Evolutionary conservation across 805 yeast species (phyloP).

Genomic region (Yamadazyma phyllophila): DNA sequence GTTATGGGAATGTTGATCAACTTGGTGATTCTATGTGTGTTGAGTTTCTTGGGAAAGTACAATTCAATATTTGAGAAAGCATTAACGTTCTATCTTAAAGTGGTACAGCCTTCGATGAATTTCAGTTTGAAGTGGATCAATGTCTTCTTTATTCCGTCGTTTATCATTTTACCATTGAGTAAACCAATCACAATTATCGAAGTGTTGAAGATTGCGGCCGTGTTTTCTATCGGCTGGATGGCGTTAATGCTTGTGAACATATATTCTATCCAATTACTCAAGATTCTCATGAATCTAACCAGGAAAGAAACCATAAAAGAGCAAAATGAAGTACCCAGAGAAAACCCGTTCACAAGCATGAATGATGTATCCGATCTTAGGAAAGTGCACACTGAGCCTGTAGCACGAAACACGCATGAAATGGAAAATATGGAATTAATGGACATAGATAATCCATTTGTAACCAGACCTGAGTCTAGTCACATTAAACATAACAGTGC

Average conservation of each 20-base stretch:
- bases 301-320: slow-evolving; percentile 2
- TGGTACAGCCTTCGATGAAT: slow-evolving; percentile 62
- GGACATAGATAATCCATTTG: slow-evolving; percentile 13
- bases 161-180: slow-evolving; percentile 67
- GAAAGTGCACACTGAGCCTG: slow-evolving; percentile 16
- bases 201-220: slow-evolving; percentile 71
- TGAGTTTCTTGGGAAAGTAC: slow-evolving; percentile 25
- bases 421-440: slow-evolving; percentile 6
- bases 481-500: slow-evolving; percentile 14
- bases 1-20: slow-evolving; percentile 67
- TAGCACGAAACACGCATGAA: neutral
- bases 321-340: slow-evolving; percentile 1
- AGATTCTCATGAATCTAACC: slow-evolving; percentile 16
- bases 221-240: slow-evolving; percentile 64
- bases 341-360: slow-evolving; percentile 21
- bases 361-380: slow-evolving; percentile 35
- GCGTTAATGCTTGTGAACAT: slow-evolving; percentile 45
- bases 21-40: slow-evolving; percentile 43
- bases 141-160: slow-evolving; percentile 74
- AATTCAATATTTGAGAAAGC: slow-evolving; percentile 17
- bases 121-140: slow-evolving; percentile 76
- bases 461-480: slow-evolving; percentile 16
- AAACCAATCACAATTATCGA: slow-evolving; percentile 64
- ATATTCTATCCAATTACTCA: slow-evolving; percentile 33
- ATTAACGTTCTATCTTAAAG: slow-evolving; percentile 28